phyloP scores from a whole-genome alignment of 164 flowering plant genomes.

The Warburgia ugandensis region DNA sequence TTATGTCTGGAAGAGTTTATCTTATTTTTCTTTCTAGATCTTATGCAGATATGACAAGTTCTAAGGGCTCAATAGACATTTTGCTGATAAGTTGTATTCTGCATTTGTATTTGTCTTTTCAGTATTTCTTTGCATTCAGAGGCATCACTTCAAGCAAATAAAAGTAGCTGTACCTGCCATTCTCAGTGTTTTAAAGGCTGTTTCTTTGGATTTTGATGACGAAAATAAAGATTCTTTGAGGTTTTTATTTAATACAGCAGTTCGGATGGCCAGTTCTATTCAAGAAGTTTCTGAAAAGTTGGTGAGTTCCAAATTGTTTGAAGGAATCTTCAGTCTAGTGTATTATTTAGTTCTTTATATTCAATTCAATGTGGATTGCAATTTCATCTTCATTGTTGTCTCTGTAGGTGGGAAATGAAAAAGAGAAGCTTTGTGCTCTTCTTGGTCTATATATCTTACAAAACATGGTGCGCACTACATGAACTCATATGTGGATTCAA shows the following conservation, averaged over 20 bases:
- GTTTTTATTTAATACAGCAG: slow-evolving; percentile 38
- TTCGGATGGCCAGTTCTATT: slow-evolving; percentile 54
- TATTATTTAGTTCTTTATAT: not conserved
- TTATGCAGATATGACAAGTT: not conserved
- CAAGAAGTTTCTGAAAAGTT: slow-evolving; percentile 38
- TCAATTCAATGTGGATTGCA: not conserved
- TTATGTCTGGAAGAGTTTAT: not conserved
- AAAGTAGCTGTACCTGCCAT: slow-evolving; percentile 39
- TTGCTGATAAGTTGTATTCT: not conserved
- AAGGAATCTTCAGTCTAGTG: not conserved
- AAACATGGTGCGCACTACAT: slow-evolving; percentile 42
- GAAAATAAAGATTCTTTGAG: slow-evolving; percentile 21
- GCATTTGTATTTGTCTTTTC: slow-evolving; percentile 27
- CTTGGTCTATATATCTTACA: slow-evolving; percentile 75
- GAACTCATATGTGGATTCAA: not conserved
- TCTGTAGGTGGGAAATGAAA: slow-evolving; percentile 45
- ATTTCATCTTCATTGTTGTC: slow-evolving; percentile 7
- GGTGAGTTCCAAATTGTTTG: slow-evolving; percentile 18
- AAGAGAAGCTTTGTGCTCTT: slow-evolving; percentile 45
- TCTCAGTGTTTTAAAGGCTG: slow-evolving; percentile 26
- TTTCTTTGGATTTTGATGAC: slow-evolving; percentile 29
- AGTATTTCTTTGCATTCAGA: slow-evolving; percentile 49
- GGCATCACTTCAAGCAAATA: slow-evolving; percentile 75
- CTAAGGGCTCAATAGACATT: not conserved
- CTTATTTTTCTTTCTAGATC: not conserved